Evolutionary conservation across 2,329 filamentous ascomycete genomes (phyloP), one percentile per base, ranked within the genome.

Genomic region (Colletotrichum orchidophilum): DNA sequence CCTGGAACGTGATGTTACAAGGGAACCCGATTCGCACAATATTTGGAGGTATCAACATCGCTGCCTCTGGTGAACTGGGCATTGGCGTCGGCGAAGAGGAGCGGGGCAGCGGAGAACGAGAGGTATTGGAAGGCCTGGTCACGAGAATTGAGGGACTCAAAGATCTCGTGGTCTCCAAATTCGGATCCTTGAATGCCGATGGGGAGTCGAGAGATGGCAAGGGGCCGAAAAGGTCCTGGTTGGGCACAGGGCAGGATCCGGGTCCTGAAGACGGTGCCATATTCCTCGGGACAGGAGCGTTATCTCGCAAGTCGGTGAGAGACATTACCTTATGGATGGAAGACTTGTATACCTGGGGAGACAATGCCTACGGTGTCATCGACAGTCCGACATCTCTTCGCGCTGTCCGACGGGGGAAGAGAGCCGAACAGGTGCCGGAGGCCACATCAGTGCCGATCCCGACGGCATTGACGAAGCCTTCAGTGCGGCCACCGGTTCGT

Each of bases 41-140:
- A 5, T 95, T 94, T 77, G 90, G 92, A 12, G 95, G 94, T 6
- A 90, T 97, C 78, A 97, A 97, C 80, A 86, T 99, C 35, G 94
- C 95, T 13, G 94, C 93, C 7, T 95, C 94, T 39, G 96, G 96
- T 21, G 96, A 98, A 82, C 88, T 98, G 29, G 96, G 96, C 18
- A 90, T 98, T 55, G 96, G 96, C 0, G 96, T 98, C 1, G 96
- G 96, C 21, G 96, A 98, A 80, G 96, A 98, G 83, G 94, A 98
- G 66, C 92, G 95, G 80, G 96, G 96, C 5, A 98, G 96, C 78
- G 95, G 95, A 35, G 96, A 98, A 83, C 88, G 96, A 76, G 96
- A 97, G 76, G 96, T 98, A 0, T 85, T 99, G 1, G 96, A 98
- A 80, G 94, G 94, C n/a, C 90, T 97, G 73, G 90, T 94, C 1